Evolutionary conservation across 2,329 filamentous ascomycete genomes (phyloP), one percentile per base, ranked within the genome.

Genomic region (Microcera coccophila): DNA sequence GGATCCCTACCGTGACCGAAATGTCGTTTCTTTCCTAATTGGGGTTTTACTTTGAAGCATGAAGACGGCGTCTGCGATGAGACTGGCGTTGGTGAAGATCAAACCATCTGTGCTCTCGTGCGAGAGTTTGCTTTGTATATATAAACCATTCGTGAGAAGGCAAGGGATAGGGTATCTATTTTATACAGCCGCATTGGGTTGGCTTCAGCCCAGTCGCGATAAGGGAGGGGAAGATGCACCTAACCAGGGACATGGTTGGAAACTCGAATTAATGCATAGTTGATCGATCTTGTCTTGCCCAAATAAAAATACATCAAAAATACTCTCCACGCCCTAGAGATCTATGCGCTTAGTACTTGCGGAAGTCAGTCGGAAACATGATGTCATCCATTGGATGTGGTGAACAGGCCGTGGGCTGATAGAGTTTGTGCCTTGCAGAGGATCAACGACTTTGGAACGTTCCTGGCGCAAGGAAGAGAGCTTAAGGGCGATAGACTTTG

Each of bases 41-140:
- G 41, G 44, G 35, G 52, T 39, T 46, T 52, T 45, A 38, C 42
- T 46, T 54, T 51, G 44, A 49, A 52, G 57, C 56, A 59, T 55
- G 57, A 59, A 52, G 54, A 59, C 33, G 56, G 57, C 48, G 56
- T 59, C 57, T 59, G 54, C 53, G 32, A 57, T 37, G 47, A 58
- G 52, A 58, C 47, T 47, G 57, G 57, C 57, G 57, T 59, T 59
- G 54, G 57, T 44, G 56, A 59, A 51, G 38, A 52, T 57, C 39
- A 42, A 50, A 57, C 50, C 53, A 42, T 39, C 44, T 48, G 42
- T 49, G 46, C 54, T 59, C 56, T 44, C 41, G 39, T 49, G 45
- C 48, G 51, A 58, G 53, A 51, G 26, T 48, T 57, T 58, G 48
- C 49, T 59, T 56, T 58, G 54, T 59, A 50, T 58, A 56, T 57